Evolutionary conservation across 768 basidiomycete species (phyloP), one percentile per base, ranked within the genome.

Genomic region (Gloeostereum incarnatum): DNA sequence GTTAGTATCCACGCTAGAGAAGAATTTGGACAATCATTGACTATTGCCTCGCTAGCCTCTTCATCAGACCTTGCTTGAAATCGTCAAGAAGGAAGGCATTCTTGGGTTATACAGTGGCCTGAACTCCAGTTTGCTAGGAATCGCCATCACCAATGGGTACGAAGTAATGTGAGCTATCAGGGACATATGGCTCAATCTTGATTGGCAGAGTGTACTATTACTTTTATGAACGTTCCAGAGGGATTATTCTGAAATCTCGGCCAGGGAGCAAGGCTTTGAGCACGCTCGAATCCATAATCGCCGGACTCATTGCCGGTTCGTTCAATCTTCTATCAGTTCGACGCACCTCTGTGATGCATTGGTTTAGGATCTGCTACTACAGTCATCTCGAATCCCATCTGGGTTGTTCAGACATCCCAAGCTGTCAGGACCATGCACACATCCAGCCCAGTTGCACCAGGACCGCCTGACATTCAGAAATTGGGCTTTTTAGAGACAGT

Each of bases 381-480:
- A 3, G 59, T 94, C 45, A 70, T 88, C 45, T 85, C 79, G 55
- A 97, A 98, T 59, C 94, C 94, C 2, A 83, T 98, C 43, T 99
- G 96, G 96, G 91, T 96, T 34, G 69, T 98, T 16, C 92, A 98
- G 56, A 91, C 90, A 4, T 81, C 82, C 6, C 91, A 94, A 56
- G 81, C 85, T 6, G 81, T 84, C 22, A 71, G 67, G 35, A 77
- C 73, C 23, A 58, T 77, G 58, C 53, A 67, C 25, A 22, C 39
- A 26, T 34, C 36, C 11, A 36, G 20, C 47, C 25, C 27, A 44
- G 8, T 57, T 8, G 41, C 53, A 20, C 55, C 56, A 16, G 42
- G 49, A 6, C 42, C 58, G 5, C 54, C 61, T 33, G 70, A 63
- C n/a, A n/a, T n/a, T n/a, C n/a, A n/a, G 52, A 77, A 75, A 43